These are phyloP conservation scores for Aureobasidium sp. DNA, from an alignment of 2,329 filamentous ascomycete species.

Conservation along the genomic window DNA sequence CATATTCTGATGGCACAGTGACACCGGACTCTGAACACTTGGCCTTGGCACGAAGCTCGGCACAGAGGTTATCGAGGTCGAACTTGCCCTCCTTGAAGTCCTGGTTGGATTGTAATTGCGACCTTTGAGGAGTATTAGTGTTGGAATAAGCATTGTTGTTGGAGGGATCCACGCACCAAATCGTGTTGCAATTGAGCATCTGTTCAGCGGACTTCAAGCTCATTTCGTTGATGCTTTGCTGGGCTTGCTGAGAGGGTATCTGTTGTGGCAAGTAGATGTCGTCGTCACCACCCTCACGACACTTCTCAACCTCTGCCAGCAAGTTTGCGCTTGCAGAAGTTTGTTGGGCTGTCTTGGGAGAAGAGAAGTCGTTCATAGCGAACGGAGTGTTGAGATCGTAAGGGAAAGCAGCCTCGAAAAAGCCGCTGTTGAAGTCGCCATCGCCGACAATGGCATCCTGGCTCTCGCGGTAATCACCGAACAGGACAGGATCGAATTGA, in stretches of 20 bases:
- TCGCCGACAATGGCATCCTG: constrained; percentile 70
- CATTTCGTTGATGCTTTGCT: constrained; percentile 11
- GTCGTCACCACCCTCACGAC: constrained; percentile 64
- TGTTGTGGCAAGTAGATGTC: constrained; percentile 22
- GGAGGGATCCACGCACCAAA: constrained; percentile 63
- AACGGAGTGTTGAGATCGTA: constrained; percentile 73
- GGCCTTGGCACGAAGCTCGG: constrained; percentile 88
- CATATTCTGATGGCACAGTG: constrained; percentile 81
- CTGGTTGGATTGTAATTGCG: constrained; percentile 78
- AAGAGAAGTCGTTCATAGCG: constrained; percentile 43
- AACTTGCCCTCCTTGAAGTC: constrained; percentile 87
- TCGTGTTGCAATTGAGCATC: constrained; percentile 78
- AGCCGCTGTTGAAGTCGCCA: constrained; percentile 64
- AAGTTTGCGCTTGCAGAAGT: constrained; percentile 46
- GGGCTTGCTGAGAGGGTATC: neutral
- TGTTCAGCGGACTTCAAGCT: constrained; percentile 42
- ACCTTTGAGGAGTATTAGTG: constrained; percentile 56
- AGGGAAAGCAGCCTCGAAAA: constrained; percentile 57
- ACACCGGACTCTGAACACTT: constrained; percentile 89
- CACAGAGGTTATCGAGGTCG: constrained; percentile 87
- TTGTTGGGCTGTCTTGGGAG: constrained; percentile 26
- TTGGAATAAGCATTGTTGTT: neutral
- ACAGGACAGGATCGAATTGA: constrained; percentile 84
- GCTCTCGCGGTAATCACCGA: constrained; percentile 85
- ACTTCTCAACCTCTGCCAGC: constrained; percentile 68